Evolutionary conservation across 768 basidiomycete genomes (phyloP).

Genomic region (Rhizopogon vinicolor): DNA sequence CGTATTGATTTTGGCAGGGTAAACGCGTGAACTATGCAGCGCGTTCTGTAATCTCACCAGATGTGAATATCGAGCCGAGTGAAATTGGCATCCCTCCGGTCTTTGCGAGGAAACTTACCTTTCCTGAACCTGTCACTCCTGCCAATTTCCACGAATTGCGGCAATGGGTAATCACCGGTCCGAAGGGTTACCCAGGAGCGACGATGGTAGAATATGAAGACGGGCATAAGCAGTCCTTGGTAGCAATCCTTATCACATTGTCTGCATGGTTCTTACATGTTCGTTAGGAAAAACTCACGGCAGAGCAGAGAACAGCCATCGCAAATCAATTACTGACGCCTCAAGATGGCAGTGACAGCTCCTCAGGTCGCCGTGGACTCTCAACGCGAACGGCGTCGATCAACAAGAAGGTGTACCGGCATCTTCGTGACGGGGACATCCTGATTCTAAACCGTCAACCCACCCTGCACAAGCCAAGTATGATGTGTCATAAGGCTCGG

Average conservation of each 20-base stretch:
- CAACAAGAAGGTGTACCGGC: conserved; percentile 98
- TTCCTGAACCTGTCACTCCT: conserved; percentile 94
- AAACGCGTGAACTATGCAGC: conserved; percentile 99
- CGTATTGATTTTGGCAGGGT: conserved; percentile 48
- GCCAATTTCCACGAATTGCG: conserved; percentile 87
- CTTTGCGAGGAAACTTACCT: conserved; percentile 94
- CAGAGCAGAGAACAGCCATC: conserved; percentile 90
- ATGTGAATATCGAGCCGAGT: conserved; percentile 98
- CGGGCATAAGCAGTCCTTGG: conserved; percentile 80
- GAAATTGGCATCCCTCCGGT: conserved; percentile 98
- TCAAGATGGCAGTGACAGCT: conserved; percentile 54
- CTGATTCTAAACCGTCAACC: conserved; percentile 97
- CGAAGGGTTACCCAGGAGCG: conserved; percentile 87
- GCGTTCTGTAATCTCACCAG: conserved; percentile 99
- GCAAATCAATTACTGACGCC: conserved; percentile 95
- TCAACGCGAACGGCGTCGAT: conserved; percentile 73
- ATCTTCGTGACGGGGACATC: conserved; percentile 91
- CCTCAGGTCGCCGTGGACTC: conserved; percentile 46
- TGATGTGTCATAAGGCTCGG: conserved; percentile 97
- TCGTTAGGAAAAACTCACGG: conserved; percentile 71
- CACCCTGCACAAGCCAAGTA: conserved; percentile 97
- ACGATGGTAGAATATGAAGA: conserved; percentile 95
- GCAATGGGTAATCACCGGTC: conserved; percentile 87
- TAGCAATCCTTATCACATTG: conserved; percentile 24
- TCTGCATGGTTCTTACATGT: neutral